phyloP scores from a whole-genome alignment of 116 monocot genomes.

The Zostera marina region DNA sequence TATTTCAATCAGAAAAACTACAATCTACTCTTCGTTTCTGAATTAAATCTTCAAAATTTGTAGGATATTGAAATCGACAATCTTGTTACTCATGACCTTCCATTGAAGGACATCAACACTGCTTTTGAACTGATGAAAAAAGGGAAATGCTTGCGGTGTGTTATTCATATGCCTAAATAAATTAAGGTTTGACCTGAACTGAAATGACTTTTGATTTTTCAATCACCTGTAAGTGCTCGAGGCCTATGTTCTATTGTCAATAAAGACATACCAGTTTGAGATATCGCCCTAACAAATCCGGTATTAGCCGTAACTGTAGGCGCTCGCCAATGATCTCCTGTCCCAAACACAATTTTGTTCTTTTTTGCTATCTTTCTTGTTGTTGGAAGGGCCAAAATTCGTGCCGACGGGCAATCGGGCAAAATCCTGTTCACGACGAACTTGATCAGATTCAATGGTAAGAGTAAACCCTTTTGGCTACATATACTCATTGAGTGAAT shows the following conservation, averaged over 20 bases:
- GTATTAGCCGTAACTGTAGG: slow-evolving; percentile 86
- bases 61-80: slow-evolving; percentile 72
- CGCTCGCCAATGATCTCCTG: slow-evolving; percentile 83
- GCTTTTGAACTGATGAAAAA: slow-evolving; percentile 73
- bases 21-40: too few species aligned
- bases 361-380: slow-evolving; percentile 74
- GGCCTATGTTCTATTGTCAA: slow-evolving; percentile 72
- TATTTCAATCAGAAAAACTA: too few species aligned
- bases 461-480: not conserved
- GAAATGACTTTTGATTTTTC: not conserved
- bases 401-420: slow-evolving; percentile 49
- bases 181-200: not conserved
- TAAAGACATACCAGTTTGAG: slow-evolving; percentile 79
- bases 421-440: slow-evolving; percentile 33
- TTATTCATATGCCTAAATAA: slow-evolving; percentile 52
- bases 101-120: slow-evolving; percentile 47
- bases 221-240: slow-evolving; percentile 70
- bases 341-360: slow-evolving; percentile 87
- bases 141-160: slow-evolving; percentile 74
- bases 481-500: too few species aligned
- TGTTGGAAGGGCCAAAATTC: slow-evolving; percentile 51
- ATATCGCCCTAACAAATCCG: slow-evolving; percentile 75
- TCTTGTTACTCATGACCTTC: slow-evolving; percentile 74
- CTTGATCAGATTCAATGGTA: not conserved
- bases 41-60: not conserved